These are phyloP conservation scores for Colletotrichum sp. DNA, from an alignment of 2,329 filamentous ascomycete genomes.

Conservation along the genomic window DNA sequence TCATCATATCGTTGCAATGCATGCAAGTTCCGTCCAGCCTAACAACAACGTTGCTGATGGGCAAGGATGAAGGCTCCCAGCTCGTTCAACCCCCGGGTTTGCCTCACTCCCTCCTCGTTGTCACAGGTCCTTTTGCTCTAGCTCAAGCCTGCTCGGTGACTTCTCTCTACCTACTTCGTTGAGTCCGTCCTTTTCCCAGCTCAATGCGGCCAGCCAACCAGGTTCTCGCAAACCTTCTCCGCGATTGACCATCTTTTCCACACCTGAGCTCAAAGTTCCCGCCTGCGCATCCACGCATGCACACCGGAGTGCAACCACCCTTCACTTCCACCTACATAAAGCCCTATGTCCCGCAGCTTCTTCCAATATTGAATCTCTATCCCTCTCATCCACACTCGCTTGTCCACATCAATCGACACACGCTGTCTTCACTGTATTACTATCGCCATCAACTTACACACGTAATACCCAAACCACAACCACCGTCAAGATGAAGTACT, in stretches of 20 bases:
- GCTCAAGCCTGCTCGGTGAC: background rate
- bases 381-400: slow-evolving; percentile 1
- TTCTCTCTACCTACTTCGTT: background rate
- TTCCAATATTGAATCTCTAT: background rate
- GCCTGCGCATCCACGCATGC: background rate
- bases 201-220: background rate
- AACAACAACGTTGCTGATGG: background rate
- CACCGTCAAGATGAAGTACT: slow-evolving; percentile 24
- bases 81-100: background rate
- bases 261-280: background rate
- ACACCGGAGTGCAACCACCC: background rate
- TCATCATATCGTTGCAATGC: slow-evolving; percentile 11
- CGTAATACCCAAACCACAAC: slow-evolving; percentile 4
- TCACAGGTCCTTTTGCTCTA: background rate
- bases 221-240: background rate
- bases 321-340: slow-evolving; percentile 12
- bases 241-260: background rate
- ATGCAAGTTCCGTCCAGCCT: background rate
- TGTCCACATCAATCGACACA: background rate
- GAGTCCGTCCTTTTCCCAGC: background rate
- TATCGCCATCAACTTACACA: background rate
- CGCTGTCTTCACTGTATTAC: slow-evolving; percentile 2
- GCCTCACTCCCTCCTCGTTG: background rate
- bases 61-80: background rate
- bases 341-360: background rate